Conservation (phyloP, 208 protist species). For the Trypanosoma caninum region DNA sequence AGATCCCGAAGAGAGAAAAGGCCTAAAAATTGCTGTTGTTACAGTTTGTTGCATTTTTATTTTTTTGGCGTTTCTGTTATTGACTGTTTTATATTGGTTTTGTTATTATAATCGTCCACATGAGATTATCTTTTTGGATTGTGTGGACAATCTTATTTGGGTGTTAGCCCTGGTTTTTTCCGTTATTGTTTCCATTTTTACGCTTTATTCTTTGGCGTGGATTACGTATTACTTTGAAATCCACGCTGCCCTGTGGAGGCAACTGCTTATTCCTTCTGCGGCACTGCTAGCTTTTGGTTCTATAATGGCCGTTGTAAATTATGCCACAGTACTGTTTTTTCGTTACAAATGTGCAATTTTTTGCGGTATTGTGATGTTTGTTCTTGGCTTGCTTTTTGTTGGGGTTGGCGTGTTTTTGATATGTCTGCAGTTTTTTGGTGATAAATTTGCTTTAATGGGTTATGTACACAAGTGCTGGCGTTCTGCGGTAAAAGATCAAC, state of each 20-base stretch:
- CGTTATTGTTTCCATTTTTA: constrained; percentile 18
- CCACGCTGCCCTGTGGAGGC: constrained; percentile 25
- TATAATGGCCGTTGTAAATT: constrained; percentile 26
- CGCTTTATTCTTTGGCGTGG: constrained; percentile 22
- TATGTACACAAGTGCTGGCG: constrained; percentile 27
- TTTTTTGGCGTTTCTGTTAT: constrained; percentile 18
- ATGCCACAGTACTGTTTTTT: constrained; percentile 32
- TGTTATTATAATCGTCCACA: constrained; percentile 26
- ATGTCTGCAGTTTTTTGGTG: constrained; percentile 19
- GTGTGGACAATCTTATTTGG: constrained; percentile 30
- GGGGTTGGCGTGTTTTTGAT: constrained; percentile 29
- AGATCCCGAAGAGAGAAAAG: background rate
- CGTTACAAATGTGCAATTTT: constrained; percentile 25
- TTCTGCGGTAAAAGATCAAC: background rate
- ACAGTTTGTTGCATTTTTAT: constrained; percentile 20
- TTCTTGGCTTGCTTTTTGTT: constrained; percentile 32
- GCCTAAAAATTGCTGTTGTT: constrained; percentile 12
- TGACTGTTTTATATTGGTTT: constrained; percentile 27
- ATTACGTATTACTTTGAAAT: constrained; percentile 23
- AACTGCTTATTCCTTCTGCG: constrained; percentile 26
- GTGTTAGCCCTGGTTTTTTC: constrained; percentile 11
- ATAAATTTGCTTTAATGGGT: constrained; percentile 18
- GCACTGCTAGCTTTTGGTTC: constrained; percentile 29
- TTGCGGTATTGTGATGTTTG: constrained; percentile 27
- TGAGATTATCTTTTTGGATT: constrained; percentile 39